Base-by-base conservation (phyloP, 495 filamentous ascomycete species). In the Schizothecium vesticola region DNA sequence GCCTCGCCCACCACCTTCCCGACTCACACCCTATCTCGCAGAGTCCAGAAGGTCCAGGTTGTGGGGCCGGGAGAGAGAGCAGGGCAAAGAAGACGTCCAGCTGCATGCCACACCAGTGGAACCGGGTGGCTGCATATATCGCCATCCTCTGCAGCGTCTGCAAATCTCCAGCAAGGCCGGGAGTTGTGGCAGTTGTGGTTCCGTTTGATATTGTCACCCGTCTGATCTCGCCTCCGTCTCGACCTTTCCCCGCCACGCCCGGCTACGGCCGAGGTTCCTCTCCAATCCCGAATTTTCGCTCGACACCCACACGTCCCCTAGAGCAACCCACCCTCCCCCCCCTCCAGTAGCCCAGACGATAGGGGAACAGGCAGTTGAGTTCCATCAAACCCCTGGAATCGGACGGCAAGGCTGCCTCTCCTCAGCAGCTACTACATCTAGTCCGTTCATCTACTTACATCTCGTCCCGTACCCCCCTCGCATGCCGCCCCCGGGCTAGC, bases 191-290 rank as follows among this genome's bases (percentile, higher is more conserved):
- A 67, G 56, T 70, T 60, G 28, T 64, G 65, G 68, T 68, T 70
- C 72, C 70, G 70, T 67, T 68, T 72, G 68, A 74, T 72, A 69
- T 72, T 68, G 57, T 70, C 55, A n/a, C 71, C 51, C 65, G 21
- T 43, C 29, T n/a, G 63, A 65, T 66, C 66, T 60, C 66, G 68
- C 66, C 65, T 69, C 68, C 58, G 66, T 69, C 71, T 69, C 66
- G 64, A 51, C 66, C 63, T 59, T 56, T 63, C 56, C 33, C 57
- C 33, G 33, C 33, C 33, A 4, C 13, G 28, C 13, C 33, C 65
- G 65, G 33, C 19, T 8, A 11, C 16, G 51, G 43, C 24, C 43
- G 36, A 51, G 43, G 4, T 13, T 25, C 23, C 57, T 62, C 67
- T 61, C 67, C 67, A 69, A 63, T 29, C 62, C 36, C 62, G 12